Percentiles rank a stretch among this genome's conserved stretches.
Conservation (phyloP, 352 stramenopile species). For the Pelagophyceae sp. region DNA sequence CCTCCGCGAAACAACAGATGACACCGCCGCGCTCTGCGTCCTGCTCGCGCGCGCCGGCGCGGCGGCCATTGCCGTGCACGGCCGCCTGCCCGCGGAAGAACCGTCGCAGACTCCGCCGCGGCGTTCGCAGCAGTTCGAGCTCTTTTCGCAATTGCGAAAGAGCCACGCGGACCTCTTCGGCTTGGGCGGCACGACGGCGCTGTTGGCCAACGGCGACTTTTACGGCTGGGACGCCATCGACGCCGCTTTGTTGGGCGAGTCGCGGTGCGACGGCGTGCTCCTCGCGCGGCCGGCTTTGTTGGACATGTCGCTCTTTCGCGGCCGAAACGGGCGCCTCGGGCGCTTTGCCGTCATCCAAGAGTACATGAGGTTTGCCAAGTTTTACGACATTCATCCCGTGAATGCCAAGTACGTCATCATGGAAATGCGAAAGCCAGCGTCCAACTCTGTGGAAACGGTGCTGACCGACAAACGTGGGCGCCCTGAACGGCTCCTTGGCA, state of each 20-base stretch:
- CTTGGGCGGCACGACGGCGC: not conserved
- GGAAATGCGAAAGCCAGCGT: too few relatives aligned
- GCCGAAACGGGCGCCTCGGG: constrained; percentile 21
- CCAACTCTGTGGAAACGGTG: too few relatives aligned
- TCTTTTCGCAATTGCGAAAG: not conserved
- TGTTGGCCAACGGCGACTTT: constrained; percentile 58
- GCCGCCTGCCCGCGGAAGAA: constrained; percentile 24
- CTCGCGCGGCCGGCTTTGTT: constrained; percentile 46
- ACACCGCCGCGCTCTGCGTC: constrained; percentile 44
- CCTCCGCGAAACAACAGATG: constrained; percentile 24
- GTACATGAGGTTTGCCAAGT: constrained; percentile 42
- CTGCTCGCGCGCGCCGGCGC: constrained; percentile 45
- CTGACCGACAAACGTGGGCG: too few relatives aligned
- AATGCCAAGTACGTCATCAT: constrained; percentile 61
- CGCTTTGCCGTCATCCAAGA: constrained; percentile 48
- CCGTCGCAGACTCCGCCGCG: not conserved
- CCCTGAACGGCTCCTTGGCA: too few relatives aligned
- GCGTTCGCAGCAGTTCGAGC: not conserved
- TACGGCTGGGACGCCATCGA: constrained; percentile 48
- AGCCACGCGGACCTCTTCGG: not conserved
- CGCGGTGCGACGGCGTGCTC: constrained; percentile 47
- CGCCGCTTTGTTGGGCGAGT: constrained; percentile 35
- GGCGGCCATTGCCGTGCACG: constrained; percentile 51
- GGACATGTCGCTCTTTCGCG: constrained; percentile 52
- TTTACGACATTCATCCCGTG: constrained; percentile 48